These are phyloP conservation scores for Pseudohyphozyma bogoriensis DNA, from an alignment of 768 basidiomycete species.

Conservation along the genomic window DNA sequence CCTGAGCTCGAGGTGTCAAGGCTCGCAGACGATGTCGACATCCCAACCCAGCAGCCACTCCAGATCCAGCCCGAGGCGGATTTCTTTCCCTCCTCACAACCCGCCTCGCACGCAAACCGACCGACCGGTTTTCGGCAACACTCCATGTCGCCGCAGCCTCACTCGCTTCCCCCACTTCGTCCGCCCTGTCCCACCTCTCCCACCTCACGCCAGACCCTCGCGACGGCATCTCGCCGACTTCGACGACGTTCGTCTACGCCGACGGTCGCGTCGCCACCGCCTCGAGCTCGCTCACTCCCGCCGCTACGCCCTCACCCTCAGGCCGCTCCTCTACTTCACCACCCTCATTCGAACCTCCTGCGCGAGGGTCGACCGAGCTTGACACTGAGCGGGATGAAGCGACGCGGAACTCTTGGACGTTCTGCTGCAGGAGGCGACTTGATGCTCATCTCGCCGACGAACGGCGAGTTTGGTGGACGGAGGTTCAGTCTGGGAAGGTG, in stretches of 20 bases:
- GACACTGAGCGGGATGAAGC: slow-evolving; percentile 23
- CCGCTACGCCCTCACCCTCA: not conserved
- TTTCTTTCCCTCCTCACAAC: no score
- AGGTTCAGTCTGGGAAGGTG: slow-evolving; percentile 23
- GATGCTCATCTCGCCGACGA: slow-evolving; percentile 25
- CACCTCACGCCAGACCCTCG: not conserved
- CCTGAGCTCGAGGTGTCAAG: no score
- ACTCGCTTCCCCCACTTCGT: not conserved
- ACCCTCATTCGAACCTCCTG: slow-evolving; percentile 1
- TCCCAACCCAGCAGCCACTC: no score
- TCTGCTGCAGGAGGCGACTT: slow-evolving; percentile 5
- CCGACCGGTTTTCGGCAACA: not conserved
- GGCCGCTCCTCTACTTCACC: not conserved
- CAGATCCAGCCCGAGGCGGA: no score
- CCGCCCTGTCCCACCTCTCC: not conserved
- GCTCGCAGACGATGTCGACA: no score
- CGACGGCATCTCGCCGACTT: not conserved
- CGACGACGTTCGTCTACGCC: slow-evolving; percentile 5
- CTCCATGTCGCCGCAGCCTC: not conserved
- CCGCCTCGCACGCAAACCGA: no score
- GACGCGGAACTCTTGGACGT: slow-evolving; percentile 13
- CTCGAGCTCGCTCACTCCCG: not conserved
- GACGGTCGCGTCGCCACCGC: no score
- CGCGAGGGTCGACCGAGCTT: no score
- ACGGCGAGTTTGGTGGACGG: slow-evolving; percentile 10